Percentiles rank a stretch among this genome's conserved stretches.
These are phyloP conservation scores for Stellera chamaejasme DNA, from an alignment of 345 rosid genomes.

Conservation along the genomic window DNA sequence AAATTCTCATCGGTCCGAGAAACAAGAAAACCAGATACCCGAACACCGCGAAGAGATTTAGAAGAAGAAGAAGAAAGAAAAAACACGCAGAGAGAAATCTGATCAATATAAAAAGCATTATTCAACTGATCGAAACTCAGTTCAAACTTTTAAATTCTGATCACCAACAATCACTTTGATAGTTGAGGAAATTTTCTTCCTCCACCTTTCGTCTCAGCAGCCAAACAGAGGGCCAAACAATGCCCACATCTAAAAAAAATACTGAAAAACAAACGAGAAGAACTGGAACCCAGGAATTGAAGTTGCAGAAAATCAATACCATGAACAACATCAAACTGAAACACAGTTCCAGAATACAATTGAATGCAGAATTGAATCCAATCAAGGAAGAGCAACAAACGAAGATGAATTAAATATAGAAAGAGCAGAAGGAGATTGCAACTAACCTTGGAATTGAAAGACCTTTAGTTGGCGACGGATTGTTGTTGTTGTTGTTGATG, in stretches of 20 bases:
- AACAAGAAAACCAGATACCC: no score
- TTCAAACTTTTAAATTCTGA: constrained; percentile 7
- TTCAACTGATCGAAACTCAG: constrained; percentile 14
- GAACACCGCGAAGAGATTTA: no score
- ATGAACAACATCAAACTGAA: constrained; percentile 1
- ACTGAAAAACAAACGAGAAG: not conserved
- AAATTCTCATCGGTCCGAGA: no score
- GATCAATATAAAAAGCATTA: not conserved
- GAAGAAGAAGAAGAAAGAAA: not conserved
- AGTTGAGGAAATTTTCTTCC: constrained; percentile 3
- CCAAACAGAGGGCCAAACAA: constrained; percentile 30
- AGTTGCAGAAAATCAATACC: not conserved
- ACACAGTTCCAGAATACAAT: not conserved
- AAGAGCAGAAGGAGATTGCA: not conserved
- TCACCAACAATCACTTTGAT: no score
- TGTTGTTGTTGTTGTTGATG: constrained; percentile 10
- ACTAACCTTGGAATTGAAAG: not conserved
- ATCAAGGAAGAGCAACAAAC: not conserved
- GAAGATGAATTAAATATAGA: not conserved
- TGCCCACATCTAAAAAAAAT: constrained; percentile 1
- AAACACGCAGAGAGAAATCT: not conserved
- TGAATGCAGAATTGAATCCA: not conserved
- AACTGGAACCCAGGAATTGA: constrained; percentile 5
- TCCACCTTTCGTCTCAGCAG: constrained; percentile 32
- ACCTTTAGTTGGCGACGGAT: not conserved